Evolutionary conservation across 805 yeast species (phyloP), one percentile per base, ranked within the genome.

Genomic region (Nakazawaea peltata): DNA sequence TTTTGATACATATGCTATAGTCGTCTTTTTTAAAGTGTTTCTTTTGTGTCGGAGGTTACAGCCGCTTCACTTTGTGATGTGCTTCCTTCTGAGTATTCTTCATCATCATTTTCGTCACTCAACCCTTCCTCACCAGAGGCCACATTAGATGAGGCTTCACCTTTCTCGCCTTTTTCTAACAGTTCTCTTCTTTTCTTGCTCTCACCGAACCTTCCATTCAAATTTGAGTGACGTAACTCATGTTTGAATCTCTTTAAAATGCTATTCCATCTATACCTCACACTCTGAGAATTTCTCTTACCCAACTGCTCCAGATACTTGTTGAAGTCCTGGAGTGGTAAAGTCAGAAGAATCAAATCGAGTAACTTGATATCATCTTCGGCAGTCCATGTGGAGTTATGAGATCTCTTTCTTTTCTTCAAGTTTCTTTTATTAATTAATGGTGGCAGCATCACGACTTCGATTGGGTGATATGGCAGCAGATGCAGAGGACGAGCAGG

Each of bases 241-340:
- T 19, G 13, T 19, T 38, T 33, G 15, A 38, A 38, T 18, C 37
- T 33, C 29, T 34, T 33, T 22, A 38, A 18, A 5, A 38, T 18
- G 6, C 34, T 28, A 16, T 30, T 34, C 41, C 41, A 38, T 18
- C 41, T 19, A 18, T 38, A 38, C 15, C 41, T 19, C 3, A 33
- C 37, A 15, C 37, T 34, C 30, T 33, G 34, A 4, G 26, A 28
- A 28, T 38, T 36, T 17, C 41, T 19, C 26, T 38, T 38, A 24
- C 30, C 32, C 31, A 38, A 30, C 15, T 26, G n/a, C 4, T 21
- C 18, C 35, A 34, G 36, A 30, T 38, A 38, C 15, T 30, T 19
- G 17, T 26, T 23, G 19, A 18, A 38, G 26, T 38, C 36, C 26
- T 38, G 41, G 18, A 26, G 25, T 4, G 41, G 41, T 13, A 38